phyloP scores from a whole-genome alignment of 768 basidiomycete species.

The Clavaria fumosa region DNA sequence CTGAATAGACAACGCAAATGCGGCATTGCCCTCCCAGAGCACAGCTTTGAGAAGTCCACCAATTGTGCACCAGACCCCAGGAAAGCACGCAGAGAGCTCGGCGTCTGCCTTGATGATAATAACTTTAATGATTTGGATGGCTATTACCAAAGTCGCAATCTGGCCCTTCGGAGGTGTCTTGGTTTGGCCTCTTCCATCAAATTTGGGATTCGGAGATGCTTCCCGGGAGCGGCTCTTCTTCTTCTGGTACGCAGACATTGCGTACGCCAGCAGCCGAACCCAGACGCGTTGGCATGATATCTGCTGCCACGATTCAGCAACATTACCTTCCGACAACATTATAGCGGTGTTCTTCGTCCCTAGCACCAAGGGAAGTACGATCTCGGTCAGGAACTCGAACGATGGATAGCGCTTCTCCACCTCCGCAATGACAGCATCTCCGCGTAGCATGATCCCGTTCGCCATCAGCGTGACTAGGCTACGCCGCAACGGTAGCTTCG shows the following conservation, averaged over 20 bases:
- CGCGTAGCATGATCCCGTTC: slow-evolving; percentile 32
- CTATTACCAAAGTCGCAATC: slow-evolving; percentile 30
- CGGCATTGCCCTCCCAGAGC: slow-evolving; percentile 42
- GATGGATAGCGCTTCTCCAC: slow-evolving; percentile 41
- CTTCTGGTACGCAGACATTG: slow-evolving; percentile 36
- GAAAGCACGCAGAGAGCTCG: slow-evolving; percentile 38
- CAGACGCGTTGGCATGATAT: slow-evolving; percentile 33
- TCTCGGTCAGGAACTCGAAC: slow-evolving; percentile 43
- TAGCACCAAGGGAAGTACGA: slow-evolving; percentile 48
- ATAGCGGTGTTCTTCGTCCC: slow-evolving; percentile 35
- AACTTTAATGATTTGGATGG: slow-evolving; percentile 53
- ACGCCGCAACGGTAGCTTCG: slow-evolving; percentile 25
- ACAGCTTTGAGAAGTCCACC: slow-evolving; percentile 33
- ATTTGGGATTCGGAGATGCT: too few relatives aligned
- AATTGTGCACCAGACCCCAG: slow-evolving; percentile 52
- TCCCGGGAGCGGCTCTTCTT: too few relatives aligned
- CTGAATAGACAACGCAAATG: slow-evolving; percentile 34
- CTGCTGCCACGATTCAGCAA: slow-evolving; percentile 32
- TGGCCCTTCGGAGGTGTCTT: slow-evolving; percentile 18
- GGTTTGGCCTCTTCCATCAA: slow-evolving; percentile 27
- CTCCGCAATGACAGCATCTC: slow-evolving; percentile 36
- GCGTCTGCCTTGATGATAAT: slow-evolving; percentile 46
- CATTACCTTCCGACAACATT: slow-evolving; percentile 24
- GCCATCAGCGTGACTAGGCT: slow-evolving; percentile 27
- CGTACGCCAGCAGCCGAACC: slow-evolving; percentile 46